A percentile compares a stretch with the other conserved stretches of the same genome.
Conservation (phyloP, 306 rosid genomes). For the Trifolium pratense region DNA sequence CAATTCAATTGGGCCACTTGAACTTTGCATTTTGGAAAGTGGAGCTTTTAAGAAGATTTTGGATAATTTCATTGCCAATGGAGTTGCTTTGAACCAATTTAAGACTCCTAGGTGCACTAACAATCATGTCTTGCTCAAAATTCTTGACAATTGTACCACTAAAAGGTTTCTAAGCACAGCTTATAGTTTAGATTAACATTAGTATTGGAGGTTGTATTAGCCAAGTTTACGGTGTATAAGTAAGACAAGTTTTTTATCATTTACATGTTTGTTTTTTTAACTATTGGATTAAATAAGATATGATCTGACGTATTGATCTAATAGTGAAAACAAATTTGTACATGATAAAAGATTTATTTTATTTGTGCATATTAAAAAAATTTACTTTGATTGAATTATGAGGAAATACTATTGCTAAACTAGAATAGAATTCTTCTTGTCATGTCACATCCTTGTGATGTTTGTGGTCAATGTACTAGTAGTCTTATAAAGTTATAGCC, state of each 20-base stretch:
- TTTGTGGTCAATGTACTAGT: not conserved
- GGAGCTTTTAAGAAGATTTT: conserved; percentile 81
- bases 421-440: not conserved
- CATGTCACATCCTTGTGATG: not conserved
- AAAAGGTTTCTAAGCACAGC: conserved; percentile 66
- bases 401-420: not conserved
- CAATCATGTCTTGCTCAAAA: conserved; percentile 54
- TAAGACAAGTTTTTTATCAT: too few species aligned
- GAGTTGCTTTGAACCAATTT: conserved; percentile 79
- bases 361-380: too few species aligned
- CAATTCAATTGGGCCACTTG: conserved; percentile 74
- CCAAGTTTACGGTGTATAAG: too few species aligned
- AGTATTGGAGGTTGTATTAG: not conserved
- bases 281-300: too few species aligned
- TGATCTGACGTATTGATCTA: too few species aligned
- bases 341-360: too few species aligned
- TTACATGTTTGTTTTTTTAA: too few species aligned
- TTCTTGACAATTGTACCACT: conserved; percentile 56
- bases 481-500: not conserved
- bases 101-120: conserved; percentile 94
- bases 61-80: conserved; percentile 69
- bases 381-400: too few species aligned
- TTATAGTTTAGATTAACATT: conserved; percentile 31
- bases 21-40: conserved; percentile 70
- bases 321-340: too few species aligned